Conservation (phyloP, 176 grass and related monocot genomes). For the Hordeum marinum region DNA sequence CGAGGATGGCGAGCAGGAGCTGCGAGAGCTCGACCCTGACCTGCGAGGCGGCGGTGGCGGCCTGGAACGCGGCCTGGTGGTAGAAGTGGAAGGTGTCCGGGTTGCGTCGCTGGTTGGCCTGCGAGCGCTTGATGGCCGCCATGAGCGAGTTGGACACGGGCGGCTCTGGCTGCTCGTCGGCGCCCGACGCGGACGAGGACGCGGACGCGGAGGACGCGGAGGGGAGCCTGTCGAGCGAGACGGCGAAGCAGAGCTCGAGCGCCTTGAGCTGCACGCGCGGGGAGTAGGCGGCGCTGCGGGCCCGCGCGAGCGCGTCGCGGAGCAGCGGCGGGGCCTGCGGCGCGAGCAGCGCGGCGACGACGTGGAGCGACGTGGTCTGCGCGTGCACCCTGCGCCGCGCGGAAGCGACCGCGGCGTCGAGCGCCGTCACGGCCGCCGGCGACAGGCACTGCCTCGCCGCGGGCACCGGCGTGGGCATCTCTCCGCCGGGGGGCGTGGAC, state of each 20-base stretch:
- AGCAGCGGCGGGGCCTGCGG: constrained; percentile 39
- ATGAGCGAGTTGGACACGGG: constrained; percentile 88
- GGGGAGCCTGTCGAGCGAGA: constrained; percentile 63
- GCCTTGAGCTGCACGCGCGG: constrained; percentile 88
- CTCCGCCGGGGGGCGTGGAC: not conserved
- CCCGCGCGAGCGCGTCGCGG: constrained; percentile 64
- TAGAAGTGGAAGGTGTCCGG: constrained; percentile 82
- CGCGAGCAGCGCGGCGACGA: constrained; percentile 45
- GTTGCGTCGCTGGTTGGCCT: constrained; percentile 75
- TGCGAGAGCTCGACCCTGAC: constrained; percentile 84
- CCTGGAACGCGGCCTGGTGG: constrained; percentile 31
- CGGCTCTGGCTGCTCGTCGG: constrained; percentile 13
- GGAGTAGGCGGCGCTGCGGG: constrained; percentile 65
- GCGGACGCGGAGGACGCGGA: constrained; percentile 9
- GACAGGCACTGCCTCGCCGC: constrained; percentile 40
- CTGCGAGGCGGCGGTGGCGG: not conserved
- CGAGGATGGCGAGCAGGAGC: constrained; percentile 75
- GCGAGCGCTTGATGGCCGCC: constrained; percentile 88
- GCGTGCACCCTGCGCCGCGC: constrained; percentile 46
- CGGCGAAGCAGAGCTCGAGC: constrained; percentile 76
- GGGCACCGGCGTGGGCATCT: constrained; percentile 77
- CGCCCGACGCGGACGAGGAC: not conserved
- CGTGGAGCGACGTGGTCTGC: constrained; percentile 91
- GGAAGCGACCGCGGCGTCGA: constrained; percentile 35
- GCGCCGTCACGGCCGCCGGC: constrained; percentile 23